Conservation (phyloP, 2,329 filamentous ascomycete species). For the Neoarthrinium moseri region DNA sequence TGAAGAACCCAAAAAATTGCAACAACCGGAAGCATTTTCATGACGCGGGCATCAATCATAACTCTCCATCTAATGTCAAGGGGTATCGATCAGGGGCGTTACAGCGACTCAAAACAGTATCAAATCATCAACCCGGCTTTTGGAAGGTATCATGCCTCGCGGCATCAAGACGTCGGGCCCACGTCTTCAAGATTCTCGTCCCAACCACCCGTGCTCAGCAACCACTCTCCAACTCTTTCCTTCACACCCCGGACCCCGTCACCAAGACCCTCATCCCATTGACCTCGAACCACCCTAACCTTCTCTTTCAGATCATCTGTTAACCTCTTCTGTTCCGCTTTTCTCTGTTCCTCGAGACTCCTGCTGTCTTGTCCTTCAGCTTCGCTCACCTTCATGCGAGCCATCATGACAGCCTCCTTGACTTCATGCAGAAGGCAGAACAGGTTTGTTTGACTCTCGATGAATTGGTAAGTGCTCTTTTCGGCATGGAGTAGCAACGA, state of each 20-base stretch:
- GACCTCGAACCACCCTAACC: slow-evolving; percentile 83
- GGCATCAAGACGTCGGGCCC: slow-evolving; percentile 45
- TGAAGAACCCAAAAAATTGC: too few species aligned
- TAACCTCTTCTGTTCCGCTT: slow-evolving; percentile 67
- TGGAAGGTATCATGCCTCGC: slow-evolving; percentile 12
- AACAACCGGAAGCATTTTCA: background rate
- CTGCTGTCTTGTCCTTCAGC: slow-evolving; percentile 52
- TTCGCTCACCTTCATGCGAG: slow-evolving; percentile 62
- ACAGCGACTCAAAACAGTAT: background rate
- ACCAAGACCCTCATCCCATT: slow-evolving; percentile 87
- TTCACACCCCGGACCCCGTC: slow-evolving; percentile 72
- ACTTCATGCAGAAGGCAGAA: slow-evolving; percentile 90
- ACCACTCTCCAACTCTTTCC: slow-evolving; percentile 68
- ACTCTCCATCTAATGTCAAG: slow-evolving; percentile 8
- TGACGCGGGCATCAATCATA: slow-evolving; percentile 12
- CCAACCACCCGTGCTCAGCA: slow-evolving; percentile 82
- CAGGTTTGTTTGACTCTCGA: slow-evolving; percentile 89
- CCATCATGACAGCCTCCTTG: slow-evolving; percentile 70
- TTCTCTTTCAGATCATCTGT: slow-evolving; percentile 92
- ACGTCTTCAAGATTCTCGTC: slow-evolving; percentile 70
- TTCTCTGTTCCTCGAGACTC: slow-evolving; percentile 55
- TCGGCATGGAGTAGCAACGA: slow-evolving; percentile 82
- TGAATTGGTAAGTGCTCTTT: slow-evolving; percentile 94
- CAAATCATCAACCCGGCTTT: background rate
- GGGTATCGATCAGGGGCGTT: slow-evolving; percentile 12